Percentiles rank a stretch among this genome's conserved stretches.
These are phyloP conservation scores for Pseudonectria foliicola DNA, from an alignment of 2,329 filamentous ascomycete species.

Conservation along the genomic window DNA sequence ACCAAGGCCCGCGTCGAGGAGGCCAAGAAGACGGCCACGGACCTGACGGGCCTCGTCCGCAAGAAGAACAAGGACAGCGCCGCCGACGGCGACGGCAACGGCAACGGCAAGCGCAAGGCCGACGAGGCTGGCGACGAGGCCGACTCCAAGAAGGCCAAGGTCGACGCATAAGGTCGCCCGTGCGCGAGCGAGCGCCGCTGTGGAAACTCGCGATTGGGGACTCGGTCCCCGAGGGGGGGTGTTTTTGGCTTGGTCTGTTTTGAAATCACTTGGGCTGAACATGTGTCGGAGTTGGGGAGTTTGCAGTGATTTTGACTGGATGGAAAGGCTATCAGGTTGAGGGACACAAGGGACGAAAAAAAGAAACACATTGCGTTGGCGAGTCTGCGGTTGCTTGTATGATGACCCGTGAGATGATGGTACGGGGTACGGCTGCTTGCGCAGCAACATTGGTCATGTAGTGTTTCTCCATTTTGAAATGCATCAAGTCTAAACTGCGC, in stretches of 20 bases:
- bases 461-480: too few species aligned
- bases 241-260: neutral
- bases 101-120: conserved; percentile 36
- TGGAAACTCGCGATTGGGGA: too few species aligned
- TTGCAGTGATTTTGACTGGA: neutral
- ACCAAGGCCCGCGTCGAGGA: conserved; percentile 61
- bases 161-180: conserved; percentile 19
- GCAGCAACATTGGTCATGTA: too few species aligned
- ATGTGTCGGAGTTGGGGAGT: conserved; percentile 1
- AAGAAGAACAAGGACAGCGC: conserved; percentile 49
- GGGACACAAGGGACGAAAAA: neutral
- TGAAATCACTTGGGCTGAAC: neutral
- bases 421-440: too few species aligned
- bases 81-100: conserved; percentile 28
- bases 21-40: conserved; percentile 65
- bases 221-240: neutral
- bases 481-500: neutral
- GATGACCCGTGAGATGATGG: too few species aligned
- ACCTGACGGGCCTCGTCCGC: conserved; percentile 66
- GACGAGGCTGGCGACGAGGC: conserved; percentile 22
- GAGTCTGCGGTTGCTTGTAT: neutral
- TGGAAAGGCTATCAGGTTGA: neutral
- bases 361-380: too few species aligned
- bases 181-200: too few species aligned
- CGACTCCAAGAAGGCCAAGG: conserved; percentile 30